Evolutionary conservation across 805 yeast species (phyloP).

Genomic region (Lipomyces yamadae): DNA sequence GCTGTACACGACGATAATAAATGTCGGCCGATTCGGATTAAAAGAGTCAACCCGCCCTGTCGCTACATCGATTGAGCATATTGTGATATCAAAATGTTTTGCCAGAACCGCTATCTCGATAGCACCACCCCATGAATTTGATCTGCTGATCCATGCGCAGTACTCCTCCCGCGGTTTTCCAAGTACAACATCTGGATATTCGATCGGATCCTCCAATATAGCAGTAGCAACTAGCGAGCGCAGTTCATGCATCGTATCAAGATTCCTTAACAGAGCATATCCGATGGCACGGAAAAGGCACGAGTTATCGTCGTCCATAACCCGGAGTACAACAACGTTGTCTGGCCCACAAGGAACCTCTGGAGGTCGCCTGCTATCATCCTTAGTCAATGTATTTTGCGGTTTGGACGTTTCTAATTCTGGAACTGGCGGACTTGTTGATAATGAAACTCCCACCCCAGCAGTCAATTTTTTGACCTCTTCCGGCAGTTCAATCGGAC

Average conservation of each 20-base stretch:
- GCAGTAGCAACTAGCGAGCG: constrained; percentile 57
- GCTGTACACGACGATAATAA: constrained; percentile 62
- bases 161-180: constrained; percentile 59
- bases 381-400: not conserved
- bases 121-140: constrained; percentile 82
- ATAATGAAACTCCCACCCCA: not conserved
- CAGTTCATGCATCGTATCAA: constrained; percentile 54
- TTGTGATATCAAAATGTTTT: constrained; percentile 55
- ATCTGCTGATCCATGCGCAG: constrained; percentile 62
- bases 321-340: constrained; percentile 52
- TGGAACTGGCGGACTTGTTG: not conserved
- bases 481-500: constrained; percentile 6
- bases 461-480: constrained; percentile 4
- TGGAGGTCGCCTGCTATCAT: constrained; percentile 20
- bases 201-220: constrained; percentile 51
- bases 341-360: constrained; percentile 29
- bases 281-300: constrained; percentile 73
- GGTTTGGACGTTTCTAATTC: not conserved
- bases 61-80: constrained; percentile 68
- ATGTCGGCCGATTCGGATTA: constrained; percentile 51
- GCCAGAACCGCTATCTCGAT: constrained; percentile 72
- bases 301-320: constrained; percentile 77
- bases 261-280: constrained; percentile 54
- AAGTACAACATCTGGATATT: constrained; percentile 61
- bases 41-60: constrained; percentile 63